Conservation (phyloP, 2,329 filamentous ascomycete species). For the Monilinia fructigena region DNA sequence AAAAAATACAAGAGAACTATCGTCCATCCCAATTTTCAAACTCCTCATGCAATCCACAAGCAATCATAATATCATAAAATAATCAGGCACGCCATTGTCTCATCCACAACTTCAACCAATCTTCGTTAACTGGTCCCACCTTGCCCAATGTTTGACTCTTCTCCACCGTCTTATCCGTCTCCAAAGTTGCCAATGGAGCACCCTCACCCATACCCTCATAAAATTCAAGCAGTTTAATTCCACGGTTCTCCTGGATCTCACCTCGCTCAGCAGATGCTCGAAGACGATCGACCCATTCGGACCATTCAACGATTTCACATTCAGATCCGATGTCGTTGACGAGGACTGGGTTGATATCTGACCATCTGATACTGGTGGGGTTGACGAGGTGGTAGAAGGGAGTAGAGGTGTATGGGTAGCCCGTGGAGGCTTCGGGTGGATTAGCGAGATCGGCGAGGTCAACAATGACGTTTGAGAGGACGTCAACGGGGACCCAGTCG, state of each 20-base stretch:
- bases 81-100: conserved; percentile 38
- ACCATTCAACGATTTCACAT: conserved; percentile 42
- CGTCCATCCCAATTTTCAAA: neutral
- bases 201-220: conserved; percentile 27
- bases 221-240: conserved; percentile 49
- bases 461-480: conserved; percentile 35
- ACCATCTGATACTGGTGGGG: conserved; percentile 34
- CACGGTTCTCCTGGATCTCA: conserved; percentile 50
- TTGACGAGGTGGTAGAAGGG: conserved; percentile 38
- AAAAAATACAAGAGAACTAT: neutral
- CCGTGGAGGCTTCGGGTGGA: neutral
- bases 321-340: conserved; percentile 23
- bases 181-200: conserved; percentile 23
- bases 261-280: conserved; percentile 42
- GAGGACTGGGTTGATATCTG: conserved; percentile 32
- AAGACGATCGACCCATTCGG: conserved; percentile 48
- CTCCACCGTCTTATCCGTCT: conserved; percentile 25
- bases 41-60: neutral
- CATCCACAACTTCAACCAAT: conserved; percentile 43
- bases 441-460: conserved; percentile 34
- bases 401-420: conserved; percentile 31
- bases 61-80: neutral
- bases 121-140: conserved; percentile 35
- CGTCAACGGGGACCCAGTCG: conserved; percentile 49
- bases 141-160: conserved; percentile 36